phyloP scores from a whole-genome alignment of 2,329 filamentous ascomycete species.

The Drechslera avenae region DNA sequence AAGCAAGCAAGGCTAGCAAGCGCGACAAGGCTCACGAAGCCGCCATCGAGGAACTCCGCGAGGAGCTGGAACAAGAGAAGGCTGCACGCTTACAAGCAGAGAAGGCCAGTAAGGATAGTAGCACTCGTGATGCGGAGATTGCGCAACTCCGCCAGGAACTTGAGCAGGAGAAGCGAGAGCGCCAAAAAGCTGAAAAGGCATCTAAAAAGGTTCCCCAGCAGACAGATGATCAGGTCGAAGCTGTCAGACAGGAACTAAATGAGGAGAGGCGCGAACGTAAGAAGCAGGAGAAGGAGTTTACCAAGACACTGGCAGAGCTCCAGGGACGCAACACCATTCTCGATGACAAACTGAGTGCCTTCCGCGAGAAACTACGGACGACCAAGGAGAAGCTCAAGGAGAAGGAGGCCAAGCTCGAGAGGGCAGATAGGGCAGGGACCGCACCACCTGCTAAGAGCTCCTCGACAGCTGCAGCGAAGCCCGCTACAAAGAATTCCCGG shows the following conservation, averaged over 20 bases:
- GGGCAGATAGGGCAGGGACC: slow-evolving; percentile 51
- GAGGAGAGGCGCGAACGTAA: slow-evolving; percentile 59
- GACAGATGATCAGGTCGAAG: slow-evolving; percentile 52
- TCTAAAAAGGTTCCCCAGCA: slow-evolving; percentile 49
- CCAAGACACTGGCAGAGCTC: slow-evolving; percentile 64
- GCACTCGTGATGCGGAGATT: slow-evolving; percentile 30
- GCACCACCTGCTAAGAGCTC: slow-evolving; percentile 37
- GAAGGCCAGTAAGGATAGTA: slow-evolving; percentile 43
- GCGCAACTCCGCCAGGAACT: slow-evolving; percentile 46
- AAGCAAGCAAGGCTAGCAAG: slow-evolving; percentile 42
- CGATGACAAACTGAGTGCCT: slow-evolving; percentile 71
- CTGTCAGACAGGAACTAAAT: slow-evolving; percentile 57
- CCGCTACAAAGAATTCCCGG: slow-evolving; percentile 45
- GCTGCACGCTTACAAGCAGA: slow-evolving; percentile 34
- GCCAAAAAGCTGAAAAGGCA: slow-evolving; percentile 38
- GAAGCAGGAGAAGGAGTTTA: slow-evolving; percentile 58
- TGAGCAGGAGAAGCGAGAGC: slow-evolving; percentile 49
- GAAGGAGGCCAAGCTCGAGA: slow-evolving; percentile 57
- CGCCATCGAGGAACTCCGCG: slow-evolving; percentile 40
- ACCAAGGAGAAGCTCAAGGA: slow-evolving; percentile 76
- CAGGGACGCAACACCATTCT: slow-evolving; percentile 67
- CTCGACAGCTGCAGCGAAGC: slow-evolving; percentile 43
- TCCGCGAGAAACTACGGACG: slow-evolving; percentile 71
- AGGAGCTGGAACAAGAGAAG: slow-evolving; percentile 53
- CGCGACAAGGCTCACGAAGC: slow-evolving; percentile 41